Evolutionary conservation across 306 rosid species (phyloP).

Genomic region (Rubus parviflorus): DNA sequence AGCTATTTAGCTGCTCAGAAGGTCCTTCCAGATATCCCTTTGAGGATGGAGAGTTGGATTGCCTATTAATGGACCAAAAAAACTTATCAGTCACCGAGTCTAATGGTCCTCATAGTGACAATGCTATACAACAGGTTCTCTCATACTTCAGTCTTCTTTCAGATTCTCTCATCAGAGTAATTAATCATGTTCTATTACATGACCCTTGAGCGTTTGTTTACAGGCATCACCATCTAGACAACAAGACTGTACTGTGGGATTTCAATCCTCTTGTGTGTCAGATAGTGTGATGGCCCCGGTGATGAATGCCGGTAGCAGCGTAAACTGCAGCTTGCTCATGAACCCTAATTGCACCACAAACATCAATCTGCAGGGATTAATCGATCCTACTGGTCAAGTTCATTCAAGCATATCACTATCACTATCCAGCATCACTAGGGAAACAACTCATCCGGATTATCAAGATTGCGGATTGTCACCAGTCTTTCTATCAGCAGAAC

Average conservation of each 20-base stretch:
- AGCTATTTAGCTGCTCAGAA: conserved; percentile 49
- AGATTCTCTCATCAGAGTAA: conserved; percentile 2
- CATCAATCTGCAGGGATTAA: conserved; percentile 53
- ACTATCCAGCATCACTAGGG: conserved; percentile 58
- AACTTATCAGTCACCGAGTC: conserved; percentile 58
- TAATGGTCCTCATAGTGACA: conserved; percentile 43
- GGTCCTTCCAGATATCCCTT: conserved; percentile 44
- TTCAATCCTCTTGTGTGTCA: conserved; percentile 54
- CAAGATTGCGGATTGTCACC: conserved; percentile 68
- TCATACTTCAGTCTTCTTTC: conserved; percentile 9
- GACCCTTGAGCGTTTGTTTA: background rate
- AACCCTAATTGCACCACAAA: conserved; percentile 41
- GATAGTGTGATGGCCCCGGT: conserved; percentile 37
- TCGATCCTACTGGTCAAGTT: conserved; percentile 50
- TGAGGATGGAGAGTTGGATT: conserved; percentile 58
- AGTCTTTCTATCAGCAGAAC: conserved; percentile 52
- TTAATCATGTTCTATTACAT: background rate
- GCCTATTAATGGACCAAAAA: conserved; percentile 52
- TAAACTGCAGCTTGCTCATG: conserved; percentile 48
- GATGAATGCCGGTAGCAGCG: conserved; percentile 28
- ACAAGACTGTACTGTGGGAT: conserved; percentile 46
- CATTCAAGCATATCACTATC: conserved; percentile 56
- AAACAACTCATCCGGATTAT: conserved; percentile 54
- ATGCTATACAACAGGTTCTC: conserved; percentile 70
- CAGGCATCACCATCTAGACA: conserved; percentile 64